Conservation (phyloP, 2,329 filamentous ascomycete species). For the Zymoseptoria pseudotritici region DNA sequence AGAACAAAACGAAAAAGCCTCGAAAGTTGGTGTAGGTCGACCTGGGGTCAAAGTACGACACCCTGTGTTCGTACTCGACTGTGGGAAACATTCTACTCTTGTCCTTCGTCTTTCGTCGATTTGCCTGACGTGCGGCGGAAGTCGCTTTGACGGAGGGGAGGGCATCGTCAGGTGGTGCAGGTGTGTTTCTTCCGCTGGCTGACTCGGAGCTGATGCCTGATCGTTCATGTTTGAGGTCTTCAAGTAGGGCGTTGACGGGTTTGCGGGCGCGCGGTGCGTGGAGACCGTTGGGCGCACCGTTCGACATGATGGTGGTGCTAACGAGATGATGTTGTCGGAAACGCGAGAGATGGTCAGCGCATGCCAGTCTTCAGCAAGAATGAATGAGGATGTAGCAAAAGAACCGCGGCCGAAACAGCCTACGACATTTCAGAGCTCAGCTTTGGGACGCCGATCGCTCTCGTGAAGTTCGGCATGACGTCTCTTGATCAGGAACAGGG, state of each 20-base stretch:
- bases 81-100: constrained; percentile 75
- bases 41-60: constrained; percentile 90
- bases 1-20: constrained; percentile 97
- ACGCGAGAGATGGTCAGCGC: neutral
- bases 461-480: neutral
- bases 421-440: neutral
- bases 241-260: constrained; percentile 15
- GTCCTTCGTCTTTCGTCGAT: constrained; percentile 55
- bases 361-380: neutral
- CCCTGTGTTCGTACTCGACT: constrained; percentile 79
- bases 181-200: constrained; percentile 56
- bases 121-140: constrained; percentile 74
- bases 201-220: constrained; percentile 9
- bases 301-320: constrained; percentile 4
- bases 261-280: constrained; percentile 24
- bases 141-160: constrained; percentile 86
- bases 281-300: constrained; percentile 14
- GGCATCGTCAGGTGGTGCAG: constrained; percentile 70
- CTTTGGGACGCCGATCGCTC: neutral
- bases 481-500: neutral
- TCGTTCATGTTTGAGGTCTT: constrained; percentile 7
- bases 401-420: neutral
- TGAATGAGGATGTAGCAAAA: neutral
- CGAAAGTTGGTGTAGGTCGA: constrained; percentile 92
- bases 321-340: neutral